These are phyloP conservation scores for Aspergillus sclerotioniger DNA, from an alignment of 495 filamentous ascomycete genomes.

Conservation along the genomic window DNA sequence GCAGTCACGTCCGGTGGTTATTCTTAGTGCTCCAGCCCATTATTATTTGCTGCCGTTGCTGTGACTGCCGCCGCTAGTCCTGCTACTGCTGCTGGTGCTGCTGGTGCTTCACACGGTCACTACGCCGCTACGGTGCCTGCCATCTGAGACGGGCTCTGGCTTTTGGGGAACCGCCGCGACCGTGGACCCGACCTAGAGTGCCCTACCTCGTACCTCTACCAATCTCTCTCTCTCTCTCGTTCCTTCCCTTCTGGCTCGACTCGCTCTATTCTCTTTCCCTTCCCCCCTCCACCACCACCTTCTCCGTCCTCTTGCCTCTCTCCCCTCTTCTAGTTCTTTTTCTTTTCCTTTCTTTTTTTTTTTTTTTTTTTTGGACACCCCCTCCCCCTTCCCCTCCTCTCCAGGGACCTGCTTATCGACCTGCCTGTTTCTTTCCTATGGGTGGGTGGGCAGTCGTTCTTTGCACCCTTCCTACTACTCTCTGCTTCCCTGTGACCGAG, in stretches of 20 bases:
- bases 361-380: conserved; percentile 15
- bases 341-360: conserved; percentile 18
- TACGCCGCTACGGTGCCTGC: neutral
- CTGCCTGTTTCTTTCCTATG: conserved; percentile 26
- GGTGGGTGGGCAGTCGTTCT: conserved; percentile 28
- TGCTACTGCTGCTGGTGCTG: conserved; percentile 7
- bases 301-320: conserved; percentile 16
- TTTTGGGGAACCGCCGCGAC: neutral
- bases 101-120: neutral
- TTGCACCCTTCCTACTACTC: conserved; percentile 19
- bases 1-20: conserved; percentile 5
- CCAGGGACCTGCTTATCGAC: conserved; percentile 16
- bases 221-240: conserved; percentile 33
- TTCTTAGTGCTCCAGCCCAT: conserved; percentile 14
- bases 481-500: conserved; percentile 20
- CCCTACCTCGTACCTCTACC: conserved; percentile 3
- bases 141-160: neutral
- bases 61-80: conserved; percentile 15
- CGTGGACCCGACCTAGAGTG: no score
- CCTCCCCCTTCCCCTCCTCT: conserved; percentile 14
- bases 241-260: conserved; percentile 20
- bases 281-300: conserved; percentile 19
- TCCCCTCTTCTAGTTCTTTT: conserved; percentile 15
- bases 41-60: neutral
- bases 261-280: conserved; percentile 20